These are phyloP conservation scores for Hordeum marinum DNA, from an alignment of 176 grass and related monocot species.

Conservation along the genomic window DNA sequence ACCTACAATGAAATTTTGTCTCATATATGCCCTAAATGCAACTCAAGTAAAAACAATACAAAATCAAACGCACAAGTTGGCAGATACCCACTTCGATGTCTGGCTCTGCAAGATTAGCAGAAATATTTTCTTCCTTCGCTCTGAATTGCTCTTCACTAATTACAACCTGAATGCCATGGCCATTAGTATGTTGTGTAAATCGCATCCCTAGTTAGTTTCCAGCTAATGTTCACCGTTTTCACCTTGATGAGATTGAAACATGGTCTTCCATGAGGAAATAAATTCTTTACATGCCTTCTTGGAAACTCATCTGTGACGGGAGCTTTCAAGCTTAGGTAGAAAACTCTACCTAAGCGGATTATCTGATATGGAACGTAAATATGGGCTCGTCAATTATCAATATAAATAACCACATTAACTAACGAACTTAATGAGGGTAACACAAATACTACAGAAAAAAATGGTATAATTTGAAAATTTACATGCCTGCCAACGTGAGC, in stretches of 20 bases:
- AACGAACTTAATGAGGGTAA: too few relatives aligned
- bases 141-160: slow-evolving; percentile 85
- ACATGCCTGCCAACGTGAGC: slow-evolving; percentile 86
- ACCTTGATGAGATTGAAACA: slow-evolving; percentile 92
- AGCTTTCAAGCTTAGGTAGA: slow-evolving; percentile 82
- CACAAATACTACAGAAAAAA: not conserved
- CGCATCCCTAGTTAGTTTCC: slow-evolving; percentile 2
- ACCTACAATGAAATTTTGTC: too few relatives aligned
- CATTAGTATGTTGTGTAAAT: slow-evolving; percentile 12
- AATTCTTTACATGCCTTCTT: slow-evolving; percentile 81
- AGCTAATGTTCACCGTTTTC: slow-evolving; percentile 22
- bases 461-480: not conserved
- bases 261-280: slow-evolving; percentile 76
- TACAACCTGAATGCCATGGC: slow-evolving; percentile 50
- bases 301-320: slow-evolving; percentile 76
- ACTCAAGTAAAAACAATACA: too few relatives aligned
- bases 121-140: slow-evolving; percentile 68
- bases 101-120: slow-evolving; percentile 74
- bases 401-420: too few relatives aligned
- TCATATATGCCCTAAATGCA: too few relatives aligned
- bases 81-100: not conserved
- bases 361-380: too few relatives aligned
- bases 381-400: too few relatives aligned
- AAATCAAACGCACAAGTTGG: too few relatives aligned
- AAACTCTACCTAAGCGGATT: slow-evolving; percentile 14